These are phyloP conservation scores for Lathyrus sativus DNA, from an alignment of 306 rosid species.

Conservation along the genomic window DNA sequence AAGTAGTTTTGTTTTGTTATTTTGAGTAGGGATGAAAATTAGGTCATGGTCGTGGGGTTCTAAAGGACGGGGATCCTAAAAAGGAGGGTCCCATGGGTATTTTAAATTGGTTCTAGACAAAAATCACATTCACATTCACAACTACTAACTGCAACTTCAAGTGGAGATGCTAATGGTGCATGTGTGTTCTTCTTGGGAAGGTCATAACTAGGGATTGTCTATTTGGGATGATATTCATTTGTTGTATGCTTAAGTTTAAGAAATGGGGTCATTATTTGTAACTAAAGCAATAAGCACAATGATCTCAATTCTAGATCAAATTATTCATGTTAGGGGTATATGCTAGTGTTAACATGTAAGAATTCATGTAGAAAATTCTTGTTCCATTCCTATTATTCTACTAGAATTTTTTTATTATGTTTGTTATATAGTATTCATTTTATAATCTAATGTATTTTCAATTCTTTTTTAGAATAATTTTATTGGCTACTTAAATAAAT, in stretches of 20 bases:
- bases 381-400: conserved; percentile 28
- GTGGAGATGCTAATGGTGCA: conserved; percentile 26
- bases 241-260: background rate
- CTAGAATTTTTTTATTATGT: conserved; percentile 31
- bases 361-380: conserved; percentile 36
- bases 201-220: conserved; percentile 9
- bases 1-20: conserved; percentile 43
- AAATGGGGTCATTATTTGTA: conserved; percentile 22
- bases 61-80: background rate
- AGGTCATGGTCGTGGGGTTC: background rate
- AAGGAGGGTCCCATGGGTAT: background rate
- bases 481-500: too few relatives aligned
- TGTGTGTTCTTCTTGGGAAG: conserved; percentile 9
- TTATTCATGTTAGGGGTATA: conserved; percentile 15
- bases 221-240: conserved; percentile 2
- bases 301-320: conserved; percentile 25
- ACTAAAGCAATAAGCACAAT: conserved; percentile 31
- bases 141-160: background rate
- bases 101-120: conserved; percentile 38
- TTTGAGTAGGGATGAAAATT: background rate
- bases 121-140: conserved; percentile 5
- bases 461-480: background rate
- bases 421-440: background rate
- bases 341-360: conserved; percentile 34
- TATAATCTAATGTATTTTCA: background rate